These are phyloP conservation scores for Tulasnella sp. DNA, from an alignment of 768 basidiomycete genomes.

Conservation along the genomic window DNA sequence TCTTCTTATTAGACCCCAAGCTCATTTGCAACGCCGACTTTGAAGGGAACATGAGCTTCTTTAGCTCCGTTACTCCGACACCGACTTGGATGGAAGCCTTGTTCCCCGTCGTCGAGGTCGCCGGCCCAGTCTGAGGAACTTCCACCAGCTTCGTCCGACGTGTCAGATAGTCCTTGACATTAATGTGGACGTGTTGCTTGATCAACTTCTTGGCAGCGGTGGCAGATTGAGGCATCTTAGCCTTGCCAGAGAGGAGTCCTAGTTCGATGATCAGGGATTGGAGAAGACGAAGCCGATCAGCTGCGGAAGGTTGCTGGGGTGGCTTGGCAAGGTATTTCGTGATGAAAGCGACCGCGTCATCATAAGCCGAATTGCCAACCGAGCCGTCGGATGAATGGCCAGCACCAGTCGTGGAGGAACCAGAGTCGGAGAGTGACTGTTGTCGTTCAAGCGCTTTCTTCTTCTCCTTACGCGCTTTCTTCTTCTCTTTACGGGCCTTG, in stretches of 20 bases:
- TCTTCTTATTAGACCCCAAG: neutral
- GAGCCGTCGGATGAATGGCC: neutral
- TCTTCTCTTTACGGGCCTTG: neutral
- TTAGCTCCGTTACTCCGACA: neutral
- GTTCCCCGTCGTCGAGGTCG: neutral
- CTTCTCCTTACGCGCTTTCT: neutral
- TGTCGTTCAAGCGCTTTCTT: neutral
- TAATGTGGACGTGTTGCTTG: neutral
- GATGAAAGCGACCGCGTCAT: neutral
- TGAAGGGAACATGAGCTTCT: constrained; percentile 13
- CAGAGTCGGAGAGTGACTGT: neutral
- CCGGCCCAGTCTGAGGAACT: neutral
- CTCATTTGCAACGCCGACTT: neutral
- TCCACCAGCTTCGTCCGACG: neutral
- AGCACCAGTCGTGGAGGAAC: neutral
- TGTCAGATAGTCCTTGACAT: neutral
- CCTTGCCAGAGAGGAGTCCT: neutral
- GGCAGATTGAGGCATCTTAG: neutral
- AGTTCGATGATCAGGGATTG: constrained; percentile 6
- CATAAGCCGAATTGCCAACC: neutral
- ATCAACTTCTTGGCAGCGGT: constrained; percentile 1
- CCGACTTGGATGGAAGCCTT: neutral
- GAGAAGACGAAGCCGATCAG: neutral
- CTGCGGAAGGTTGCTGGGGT: neutral
- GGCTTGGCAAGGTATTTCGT: neutral